Base-by-base conservation (phyloP, 164 flowering plant genomes). In the Dillenia suffruticosa region DNA sequence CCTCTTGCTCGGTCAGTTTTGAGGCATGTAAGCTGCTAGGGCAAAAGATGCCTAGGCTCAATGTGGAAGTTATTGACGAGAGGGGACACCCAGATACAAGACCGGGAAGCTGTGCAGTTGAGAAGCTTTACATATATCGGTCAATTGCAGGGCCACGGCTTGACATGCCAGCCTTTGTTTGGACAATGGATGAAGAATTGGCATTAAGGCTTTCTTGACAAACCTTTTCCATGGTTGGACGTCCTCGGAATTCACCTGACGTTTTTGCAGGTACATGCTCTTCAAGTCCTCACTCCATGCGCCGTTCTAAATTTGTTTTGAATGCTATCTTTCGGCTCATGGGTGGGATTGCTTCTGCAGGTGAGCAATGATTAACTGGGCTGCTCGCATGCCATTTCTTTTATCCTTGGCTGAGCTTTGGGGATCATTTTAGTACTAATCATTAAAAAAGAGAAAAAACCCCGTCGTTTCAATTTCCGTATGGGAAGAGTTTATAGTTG, bases 21-120 rank as follows among this genome's bases (percentile, higher is more conserved):
- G 89, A 85, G 69, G 96, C 88, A 50, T 91, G 97, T 66, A 84
- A 81, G 70, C 63, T 80, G 60, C 79, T 91, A 51, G 92, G 84
- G 51, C 84, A 77, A 76, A 82, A 81, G 76, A 75, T 87, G 87
- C 87, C 80, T 6, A 70, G 81, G 73, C 80, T 91, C 49, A 91
- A 88, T 56, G 96, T 88, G 10, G 97, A 90, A 66, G 91, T 86
- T 55, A 88, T 90, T 2, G 86, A 81, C 16, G 95, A 90, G 70
- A 72, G 83, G 58, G 91, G 78, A 56, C 61, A 73, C 16, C 77
- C 86, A 12, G 84, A 83, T 49, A 63, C 73, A 9, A 70, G 70
- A 52, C 82, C 82, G 0, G 86, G 82, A 10, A 80, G 72, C 61
- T 70, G 75, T 61, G 77, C 76, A 40, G 88, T 85, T 49, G 89